These are phyloP conservation scores for Aspergillus alliaceus DNA, from an alignment of 2,329 filamentous ascomycete genomes.

Conservation along the genomic window DNA sequence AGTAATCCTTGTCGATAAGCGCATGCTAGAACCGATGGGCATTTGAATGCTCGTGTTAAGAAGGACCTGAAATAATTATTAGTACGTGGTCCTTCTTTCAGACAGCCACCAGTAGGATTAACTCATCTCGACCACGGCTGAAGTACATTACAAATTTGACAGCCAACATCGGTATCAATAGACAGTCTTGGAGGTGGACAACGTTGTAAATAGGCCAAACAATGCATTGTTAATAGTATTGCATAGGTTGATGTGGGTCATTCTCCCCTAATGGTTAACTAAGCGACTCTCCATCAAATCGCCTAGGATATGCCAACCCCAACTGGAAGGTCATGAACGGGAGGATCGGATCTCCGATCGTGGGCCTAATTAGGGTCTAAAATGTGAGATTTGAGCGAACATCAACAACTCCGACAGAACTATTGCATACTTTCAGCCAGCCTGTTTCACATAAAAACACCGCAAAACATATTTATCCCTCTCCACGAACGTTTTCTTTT, in stretches of 20 bases:
- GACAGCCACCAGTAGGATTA: background rate
- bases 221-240: background rate
- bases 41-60: no score
- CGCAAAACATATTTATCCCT: background rate
- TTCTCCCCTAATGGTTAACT: background rate
- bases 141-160: background rate
- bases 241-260: background rate
- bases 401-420: background rate
- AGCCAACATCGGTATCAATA: background rate
- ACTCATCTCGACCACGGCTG: background rate
- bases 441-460: background rate
- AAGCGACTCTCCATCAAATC: background rate
- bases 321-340: background rate
- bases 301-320: background rate
- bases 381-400: background rate
- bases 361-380: background rate
- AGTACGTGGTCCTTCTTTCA: background rate
- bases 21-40: no score
- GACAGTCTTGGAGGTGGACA: background rate
- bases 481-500: background rate
- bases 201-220: background rate
- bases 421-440: background rate
- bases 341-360: slow-evolving; percentile 1
- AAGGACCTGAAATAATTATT: no score
- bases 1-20: no score